Percentiles rank a stretch among this genome's conserved stretches.
These are phyloP conservation scores for Meyerozyma athensensis DNA, from an alignment of 1,139 yeast species.

Conservation along the genomic window DNA sequence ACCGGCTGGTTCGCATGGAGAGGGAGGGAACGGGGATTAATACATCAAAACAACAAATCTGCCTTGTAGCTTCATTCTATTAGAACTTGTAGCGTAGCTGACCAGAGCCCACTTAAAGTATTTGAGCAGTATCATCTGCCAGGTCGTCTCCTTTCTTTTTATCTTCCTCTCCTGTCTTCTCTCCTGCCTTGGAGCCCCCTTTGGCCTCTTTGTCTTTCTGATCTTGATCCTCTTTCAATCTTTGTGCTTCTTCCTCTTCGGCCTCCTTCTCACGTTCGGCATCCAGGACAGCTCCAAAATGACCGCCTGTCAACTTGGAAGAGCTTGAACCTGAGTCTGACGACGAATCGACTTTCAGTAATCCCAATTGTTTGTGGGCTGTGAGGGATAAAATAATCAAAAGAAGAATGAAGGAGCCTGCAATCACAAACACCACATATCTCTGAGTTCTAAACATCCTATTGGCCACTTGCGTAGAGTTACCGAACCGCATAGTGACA, in stretches of 20 bases:
- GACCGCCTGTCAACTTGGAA: conserved; percentile 13
- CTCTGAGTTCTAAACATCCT: conserved; percentile 29
- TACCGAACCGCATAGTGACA: conserved; percentile 16
- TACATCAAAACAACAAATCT: neutral
- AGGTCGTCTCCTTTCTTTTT: too few relatives aligned
- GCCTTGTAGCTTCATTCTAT: too few relatives aligned
- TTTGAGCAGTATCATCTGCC: too few relatives aligned
- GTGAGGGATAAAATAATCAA: conserved; percentile 17
- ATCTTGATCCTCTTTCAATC: conserved; percentile 3
- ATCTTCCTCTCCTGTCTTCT: neutral
- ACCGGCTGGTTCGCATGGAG: conserved; percentile 1
- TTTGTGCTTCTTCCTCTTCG: conserved; percentile 11
- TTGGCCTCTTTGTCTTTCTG: conserved; percentile 6
- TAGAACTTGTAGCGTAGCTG: too few relatives aligned
- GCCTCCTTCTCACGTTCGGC: conserved; percentile 8
- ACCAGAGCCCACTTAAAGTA: neutral
- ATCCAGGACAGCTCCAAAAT: conserved; percentile 6
- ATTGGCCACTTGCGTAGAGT: conserved; percentile 27
- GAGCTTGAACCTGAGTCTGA: conserved; percentile 2
- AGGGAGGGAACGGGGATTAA: conserved; percentile 2
- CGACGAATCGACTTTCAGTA: neutral
- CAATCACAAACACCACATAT: conserved; percentile 18
- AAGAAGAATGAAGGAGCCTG: conserved; percentile 19
- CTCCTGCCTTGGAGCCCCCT: neutral
- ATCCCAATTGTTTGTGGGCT: conserved; percentile 15